These are phyloP conservation scores for Drechslerella coelobrocha DNA, from an alignment of 2,329 filamentous ascomycete genomes.

Conservation along the genomic window DNA sequence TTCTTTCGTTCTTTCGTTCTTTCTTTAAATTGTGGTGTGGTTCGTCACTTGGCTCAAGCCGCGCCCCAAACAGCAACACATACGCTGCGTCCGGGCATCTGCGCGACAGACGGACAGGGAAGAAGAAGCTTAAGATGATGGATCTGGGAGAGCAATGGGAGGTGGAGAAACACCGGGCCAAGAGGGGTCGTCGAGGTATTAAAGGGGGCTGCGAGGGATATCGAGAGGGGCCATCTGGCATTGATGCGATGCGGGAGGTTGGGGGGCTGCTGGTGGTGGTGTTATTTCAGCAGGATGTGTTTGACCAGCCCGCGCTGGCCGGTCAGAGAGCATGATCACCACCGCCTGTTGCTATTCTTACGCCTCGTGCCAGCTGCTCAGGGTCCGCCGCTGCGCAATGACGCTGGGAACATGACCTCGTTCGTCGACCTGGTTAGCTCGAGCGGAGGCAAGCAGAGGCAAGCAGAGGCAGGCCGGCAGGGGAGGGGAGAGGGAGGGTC, in stretches of 20 bases:
- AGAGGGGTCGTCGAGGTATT: no score
- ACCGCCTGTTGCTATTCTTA: constrained; percentile 22
- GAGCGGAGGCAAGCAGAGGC: not conserved
- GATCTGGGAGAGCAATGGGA: no score
- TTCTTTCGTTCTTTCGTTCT: constrained; percentile 11
- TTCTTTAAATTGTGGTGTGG: not conserved
- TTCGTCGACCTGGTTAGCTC: not conserved
- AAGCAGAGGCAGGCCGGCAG: not conserved
- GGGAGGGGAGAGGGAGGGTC: not conserved
- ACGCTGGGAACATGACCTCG: constrained; percentile 1
- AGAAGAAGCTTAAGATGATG: no score
- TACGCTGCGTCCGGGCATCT: no score
- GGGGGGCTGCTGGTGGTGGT: not conserved
- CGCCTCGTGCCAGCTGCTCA: constrained; percentile 16
- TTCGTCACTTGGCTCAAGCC: no score
- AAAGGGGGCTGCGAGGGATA: not conserved
- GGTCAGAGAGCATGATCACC: constrained; percentile 38
- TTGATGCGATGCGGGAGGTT: not conserved
- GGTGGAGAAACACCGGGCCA: no score
- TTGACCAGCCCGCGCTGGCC: constrained; percentile 28
- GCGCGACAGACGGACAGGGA: no score
- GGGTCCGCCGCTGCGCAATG: constrained; percentile 20
- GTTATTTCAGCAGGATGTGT: not conserved
- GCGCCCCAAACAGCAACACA: constrained; percentile 23
- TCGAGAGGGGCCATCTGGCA: not conserved